phyloP scores from a whole-genome alignment of 306 rosid genomes.

The Pyrus communis region DNA sequence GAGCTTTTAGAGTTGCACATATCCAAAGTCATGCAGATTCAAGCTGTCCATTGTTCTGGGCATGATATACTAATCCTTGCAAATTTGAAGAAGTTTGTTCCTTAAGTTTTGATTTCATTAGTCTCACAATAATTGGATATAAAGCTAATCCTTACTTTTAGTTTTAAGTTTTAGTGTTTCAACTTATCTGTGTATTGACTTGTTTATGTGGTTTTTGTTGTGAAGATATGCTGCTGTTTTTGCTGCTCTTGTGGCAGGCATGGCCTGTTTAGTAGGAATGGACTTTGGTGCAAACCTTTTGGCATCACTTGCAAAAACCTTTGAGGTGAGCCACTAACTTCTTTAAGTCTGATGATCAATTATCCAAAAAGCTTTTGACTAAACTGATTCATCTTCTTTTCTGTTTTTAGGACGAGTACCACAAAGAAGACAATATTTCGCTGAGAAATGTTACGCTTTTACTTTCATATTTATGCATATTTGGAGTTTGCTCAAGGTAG shows the following conservation, averaged over 20 bases:
- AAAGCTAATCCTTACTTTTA: background rate
- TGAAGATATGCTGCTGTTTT: slow-evolving; percentile 89
- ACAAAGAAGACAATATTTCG: slow-evolving; percentile 72
- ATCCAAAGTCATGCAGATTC: background rate
- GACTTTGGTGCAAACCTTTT: slow-evolving; percentile 76
- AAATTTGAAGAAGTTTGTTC: background rate
- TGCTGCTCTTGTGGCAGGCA: slow-evolving; percentile 84
- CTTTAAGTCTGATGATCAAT: background rate
- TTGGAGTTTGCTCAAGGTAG: slow-evolving; percentile 85
- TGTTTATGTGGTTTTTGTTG: background rate
- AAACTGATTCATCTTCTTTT: background rate
- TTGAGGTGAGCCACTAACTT: slow-evolving; percentile 47
- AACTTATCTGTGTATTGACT: background rate
- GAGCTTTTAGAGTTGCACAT: background rate
- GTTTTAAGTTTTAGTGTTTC: background rate
- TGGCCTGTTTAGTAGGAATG: slow-evolving; percentile 70
- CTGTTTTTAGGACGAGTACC: slow-evolving; percentile 62
- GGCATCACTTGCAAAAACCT: slow-evolving; percentile 75
- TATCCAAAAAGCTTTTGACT: background rate
- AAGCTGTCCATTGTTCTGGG: background rate
- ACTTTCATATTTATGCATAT: slow-evolving; percentile 66
- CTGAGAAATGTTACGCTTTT: slow-evolving; percentile 76
- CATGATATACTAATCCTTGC: background rate
- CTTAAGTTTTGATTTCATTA: background rate
- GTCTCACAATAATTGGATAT: background rate